Percentiles rank a stretch among this genome's conserved stretches.
phyloP scores from a whole-genome alignment of 345 rosid genomes.

The Cardamine chenopodiifolia region DNA sequence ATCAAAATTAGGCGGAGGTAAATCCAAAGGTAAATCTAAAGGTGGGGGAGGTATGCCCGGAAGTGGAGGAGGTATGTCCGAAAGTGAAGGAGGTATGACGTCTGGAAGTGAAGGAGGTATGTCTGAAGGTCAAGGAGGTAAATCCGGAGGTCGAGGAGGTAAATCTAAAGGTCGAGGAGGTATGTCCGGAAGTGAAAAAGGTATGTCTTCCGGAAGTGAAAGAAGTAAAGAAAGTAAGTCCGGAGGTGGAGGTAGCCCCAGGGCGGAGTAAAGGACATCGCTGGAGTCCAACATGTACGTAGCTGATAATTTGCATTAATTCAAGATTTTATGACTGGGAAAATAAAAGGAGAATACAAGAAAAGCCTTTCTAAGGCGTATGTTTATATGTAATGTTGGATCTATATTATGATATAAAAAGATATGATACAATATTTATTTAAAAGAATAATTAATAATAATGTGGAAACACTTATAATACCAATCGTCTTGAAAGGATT shows the following conservation, averaged over 20 bases:
- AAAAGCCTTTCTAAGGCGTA: not conserved
- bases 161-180: not conserved
- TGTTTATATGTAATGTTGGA: slow-evolving; percentile 12
- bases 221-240: not conserved
- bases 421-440: slow-evolving; percentile 10
- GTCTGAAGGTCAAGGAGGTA: not conserved
- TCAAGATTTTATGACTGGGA: slow-evolving; percentile 6
- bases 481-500: not conserved
- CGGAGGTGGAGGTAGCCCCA: not conserved
- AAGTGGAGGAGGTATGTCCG: not conserved
- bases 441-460: not conserved
- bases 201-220: not conserved
- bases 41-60: not conserved
- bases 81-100: not conserved
- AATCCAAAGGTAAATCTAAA: not conserved
- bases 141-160: not conserved
- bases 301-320: slow-evolving; percentile 5
- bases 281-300: not conserved
- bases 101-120: too few species aligned
- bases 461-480: not conserved
- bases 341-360: not conserved
- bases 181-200: not conserved
- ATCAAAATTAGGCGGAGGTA: too few species aligned
- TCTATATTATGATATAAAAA: not conserved
- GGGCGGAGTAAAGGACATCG: not conserved